Evolutionary conservation across 202 grass and related monocot genomes (phyloP), one percentile per base, ranked within the genome.

Genomic region (Carex arenaria): DNA sequence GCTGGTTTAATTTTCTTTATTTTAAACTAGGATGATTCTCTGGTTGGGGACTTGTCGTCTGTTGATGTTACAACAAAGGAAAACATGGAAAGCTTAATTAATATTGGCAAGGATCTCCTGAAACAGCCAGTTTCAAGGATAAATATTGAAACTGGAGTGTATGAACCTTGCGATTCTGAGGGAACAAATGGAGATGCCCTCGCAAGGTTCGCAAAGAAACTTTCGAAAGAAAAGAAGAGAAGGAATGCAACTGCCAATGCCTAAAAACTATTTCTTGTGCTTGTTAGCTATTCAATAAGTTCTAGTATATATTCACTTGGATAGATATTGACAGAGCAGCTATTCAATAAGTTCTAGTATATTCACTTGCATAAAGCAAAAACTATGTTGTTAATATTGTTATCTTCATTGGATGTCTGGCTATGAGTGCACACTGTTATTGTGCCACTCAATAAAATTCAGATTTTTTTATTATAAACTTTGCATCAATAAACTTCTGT

Each of bases 71-170:
- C 90, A 52, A 92, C 88, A 9, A 85, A 63, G 69, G 30, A 88
- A 82, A 92, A 94, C 81, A 92, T 92, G 90, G 54, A 92, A 43
- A 82, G 62, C 8, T 80, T 88, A 14, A 86, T 94, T 4, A 73
- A 43, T 19, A 90, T 94, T 1, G 87, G 89, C 1, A 83, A 90
- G 13, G 31, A 83, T 0, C 70, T 94, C 4, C 64, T 91, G 3
- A 79, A 72, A 72, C 86, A 79, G 70, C 68, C 30, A 20, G 89
- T 88, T 72, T 6, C 85, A 2, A 89, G 87, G 45, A 87, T 86
- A 60, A 94, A 94, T 78, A 83, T 92, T 1, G 90, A 94, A 70
- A 92, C 84, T 0, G 90, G 87, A 17, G 14, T 36, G 26, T 84
- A 92, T 31, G 88, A 88, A 49, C 0, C 72, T 20, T 49, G 87